These are phyloP conservation scores for Musa schizocarpa DNA, from an alignment of 176 grass and related monocot species.

Conservation along the genomic window DNA sequence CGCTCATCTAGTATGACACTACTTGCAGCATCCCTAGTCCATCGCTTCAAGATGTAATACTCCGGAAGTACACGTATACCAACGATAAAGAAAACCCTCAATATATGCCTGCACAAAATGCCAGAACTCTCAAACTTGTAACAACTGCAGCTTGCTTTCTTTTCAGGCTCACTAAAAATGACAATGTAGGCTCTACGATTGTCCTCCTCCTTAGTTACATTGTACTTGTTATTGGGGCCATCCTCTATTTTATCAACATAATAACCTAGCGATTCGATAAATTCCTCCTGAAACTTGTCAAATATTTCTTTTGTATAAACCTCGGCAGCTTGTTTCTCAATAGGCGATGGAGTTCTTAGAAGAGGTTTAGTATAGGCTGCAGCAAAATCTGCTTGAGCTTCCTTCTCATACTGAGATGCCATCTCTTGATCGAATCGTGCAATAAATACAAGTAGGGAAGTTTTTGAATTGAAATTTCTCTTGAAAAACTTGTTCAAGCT, in stretches of 20 bases:
- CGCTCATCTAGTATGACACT: conserved; percentile 19
- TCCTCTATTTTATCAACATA: conserved; percentile 44
- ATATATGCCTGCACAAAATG: conserved; percentile 53
- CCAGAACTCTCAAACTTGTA: conserved; percentile 51
- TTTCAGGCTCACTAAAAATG: conserved; percentile 29
- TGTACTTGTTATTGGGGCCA: conserved; percentile 27
- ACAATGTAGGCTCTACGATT: conserved; percentile 24
- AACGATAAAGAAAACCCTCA: conserved; percentile 50
- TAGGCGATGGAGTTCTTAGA: conserved; percentile 44
- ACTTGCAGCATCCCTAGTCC: conserved; percentile 35
- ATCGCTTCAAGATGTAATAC: conserved; percentile 40
- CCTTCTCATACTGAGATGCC: conserved; percentile 31
- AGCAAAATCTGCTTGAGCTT: conserved; percentile 47
- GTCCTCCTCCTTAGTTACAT: conserved; percentile 38
- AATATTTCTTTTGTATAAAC: conserved; percentile 46
- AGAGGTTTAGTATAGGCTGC: conserved; percentile 33
- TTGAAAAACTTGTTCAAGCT: conserved; percentile 53
- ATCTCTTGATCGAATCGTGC: conserved; percentile 40
- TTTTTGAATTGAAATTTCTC: conserved; percentile 40
- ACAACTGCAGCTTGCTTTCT: conserved; percentile 39
- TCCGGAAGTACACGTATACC: conserved; percentile 33
- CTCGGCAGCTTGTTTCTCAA: conserved; percentile 48
- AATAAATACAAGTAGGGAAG: conserved; percentile 36
- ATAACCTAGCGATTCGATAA: conserved; percentile 52
- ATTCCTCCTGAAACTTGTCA: conserved; percentile 50